Base-by-base conservation (phyloP, 2,329 filamentous ascomycete genomes). In the Biscogniauxia marginata region DNA sequence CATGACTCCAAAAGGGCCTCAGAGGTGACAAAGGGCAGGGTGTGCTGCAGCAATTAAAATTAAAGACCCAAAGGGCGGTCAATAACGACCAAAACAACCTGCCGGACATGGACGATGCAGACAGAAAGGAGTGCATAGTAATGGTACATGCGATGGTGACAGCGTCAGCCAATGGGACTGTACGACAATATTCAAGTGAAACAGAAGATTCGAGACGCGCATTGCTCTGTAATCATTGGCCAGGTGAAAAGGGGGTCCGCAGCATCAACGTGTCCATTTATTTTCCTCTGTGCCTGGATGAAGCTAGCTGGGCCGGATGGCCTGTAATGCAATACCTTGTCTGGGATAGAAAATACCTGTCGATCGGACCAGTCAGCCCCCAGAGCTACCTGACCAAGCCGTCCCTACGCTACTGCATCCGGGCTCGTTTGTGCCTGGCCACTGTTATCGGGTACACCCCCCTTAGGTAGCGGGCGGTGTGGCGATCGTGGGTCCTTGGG, bases 61-160 rank as follows among this genome's bases (percentile, higher is more conserved):
- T 45, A 21, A 53, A 52, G 39, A 44, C 25, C 46, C 50, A n/a
- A 50, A 5, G 22, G 54, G 60, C 62, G 62, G 63, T 65, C 62
- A 63, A 59, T 43, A 19, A 43, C 56, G 54, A 58, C 21, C 57
- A 62, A 56, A 60, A 56, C 59, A 13, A 46, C 68, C 73, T 60
- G 24, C 56, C 53, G 22, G 60, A 55, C 59, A 47, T 55, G 57
- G 56, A 49, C 30, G 60, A 70, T 74, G 73, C 73, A 74, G 69
- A 63, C 54, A 57, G 67, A 73, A 71, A 73, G 73, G 73, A 73
- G 70, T 74, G 73, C 72, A 75, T 71, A 59, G 59, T 48, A 54
- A n/a, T 39, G 34, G 50, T 50, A 57, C 54, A 55, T 50, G 46
- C 60, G 47, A 56, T 59, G 30, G 30, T 39, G 30, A 16, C 30